phyloP scores from a whole-genome alignment of 352 stramenopile species.

The Pythium phragmiticola region DNA sequence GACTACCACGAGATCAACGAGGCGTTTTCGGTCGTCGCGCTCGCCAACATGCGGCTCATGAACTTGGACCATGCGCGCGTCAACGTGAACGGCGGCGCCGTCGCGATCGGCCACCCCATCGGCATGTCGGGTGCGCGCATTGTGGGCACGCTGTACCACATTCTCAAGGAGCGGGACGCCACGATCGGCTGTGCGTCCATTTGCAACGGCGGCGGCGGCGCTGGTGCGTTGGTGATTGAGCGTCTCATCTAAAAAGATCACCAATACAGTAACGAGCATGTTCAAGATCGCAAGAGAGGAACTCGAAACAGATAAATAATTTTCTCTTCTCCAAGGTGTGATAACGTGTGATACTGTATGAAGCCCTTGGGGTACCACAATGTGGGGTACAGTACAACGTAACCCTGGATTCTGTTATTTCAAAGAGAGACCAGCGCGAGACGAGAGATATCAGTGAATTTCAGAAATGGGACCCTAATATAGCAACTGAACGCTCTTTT shows the following conservation, averaged over 20 bases:
- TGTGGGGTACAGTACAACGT: too few species aligned
- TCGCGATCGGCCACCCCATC: constrained; percentile 83
- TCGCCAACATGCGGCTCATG: constrained; percentile 95
- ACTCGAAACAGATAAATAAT: too few species aligned
- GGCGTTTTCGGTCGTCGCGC: constrained; percentile 96
- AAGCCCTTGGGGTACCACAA: too few species aligned
- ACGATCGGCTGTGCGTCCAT: constrained; percentile 97
- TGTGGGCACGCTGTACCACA: constrained; percentile 92
- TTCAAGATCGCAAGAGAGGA: too few species aligned
- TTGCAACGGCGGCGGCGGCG: constrained; percentile 98
- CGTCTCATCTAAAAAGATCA: constrained; percentile 48
- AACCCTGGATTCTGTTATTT: too few species aligned
- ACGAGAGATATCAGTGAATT: too few species aligned
- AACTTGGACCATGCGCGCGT: constrained; percentile 90
- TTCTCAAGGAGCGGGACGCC: constrained; percentile 94
- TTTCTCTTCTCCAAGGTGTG: too few species aligned
- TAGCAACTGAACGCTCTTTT: too few species aligned
- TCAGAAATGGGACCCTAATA: too few species aligned
- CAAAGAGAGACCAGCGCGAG: too few species aligned
- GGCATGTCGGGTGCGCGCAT: constrained; percentile 92
- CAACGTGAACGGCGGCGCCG: constrained; percentile 96
- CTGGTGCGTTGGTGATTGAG: constrained; percentile 96
- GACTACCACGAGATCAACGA: constrained; percentile 99
- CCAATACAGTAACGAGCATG: too few species aligned
- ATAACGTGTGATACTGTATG: too few species aligned